Conservation (phyloP, 495 filamentous ascomycete species). For the Oidiodendron maius region DNA sequence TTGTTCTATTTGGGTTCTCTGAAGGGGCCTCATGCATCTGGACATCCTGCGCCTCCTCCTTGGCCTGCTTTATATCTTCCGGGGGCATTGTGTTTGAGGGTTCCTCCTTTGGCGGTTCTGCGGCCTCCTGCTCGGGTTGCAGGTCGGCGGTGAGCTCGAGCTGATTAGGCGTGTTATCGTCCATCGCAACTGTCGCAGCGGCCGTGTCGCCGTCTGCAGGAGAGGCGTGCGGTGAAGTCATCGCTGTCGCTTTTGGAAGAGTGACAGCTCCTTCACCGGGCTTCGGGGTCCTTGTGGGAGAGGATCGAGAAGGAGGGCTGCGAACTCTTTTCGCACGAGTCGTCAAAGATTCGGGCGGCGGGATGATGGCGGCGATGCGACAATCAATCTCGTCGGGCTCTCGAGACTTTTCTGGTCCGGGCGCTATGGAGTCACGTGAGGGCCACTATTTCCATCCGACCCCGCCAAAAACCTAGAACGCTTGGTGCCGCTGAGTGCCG, state of each 20-base stretch:
- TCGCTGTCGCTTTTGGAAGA: slow-evolving; percentile 23
- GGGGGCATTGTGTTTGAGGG: neutral
- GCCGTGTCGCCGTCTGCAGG: slow-evolving; percentile 1
- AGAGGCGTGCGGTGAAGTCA: slow-evolving; percentile 21
- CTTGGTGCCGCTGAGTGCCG: no score
- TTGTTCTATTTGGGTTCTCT: neutral
- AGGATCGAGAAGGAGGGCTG: neutral
- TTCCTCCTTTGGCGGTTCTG: neutral
- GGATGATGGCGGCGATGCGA: neutral
- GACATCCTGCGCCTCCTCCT: neutral
- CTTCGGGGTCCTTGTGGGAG: neutral
- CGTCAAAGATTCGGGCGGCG: neutral
- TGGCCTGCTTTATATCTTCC: neutral
- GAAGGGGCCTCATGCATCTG: neutral
- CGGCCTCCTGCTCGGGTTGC: slow-evolving; percentile 2
- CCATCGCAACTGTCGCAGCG: slow-evolving; percentile 9
- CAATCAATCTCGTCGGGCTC: neutral
- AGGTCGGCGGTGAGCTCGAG: slow-evolving; percentile 7
- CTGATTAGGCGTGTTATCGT: slow-evolving; percentile 5
- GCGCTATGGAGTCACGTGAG: slow-evolving; percentile 1
- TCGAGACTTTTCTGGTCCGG: neutral
- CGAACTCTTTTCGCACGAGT: neutral
- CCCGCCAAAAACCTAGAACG: no score
- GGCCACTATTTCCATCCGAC: neutral
- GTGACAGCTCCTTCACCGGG: slow-evolving; percentile 27